Percentiles rank a stretch among this genome's conserved stretches.
Conservation (phyloP, 2,329 filamentous ascomycete genomes). For the Proliferodiscus dingleyae region DNA sequence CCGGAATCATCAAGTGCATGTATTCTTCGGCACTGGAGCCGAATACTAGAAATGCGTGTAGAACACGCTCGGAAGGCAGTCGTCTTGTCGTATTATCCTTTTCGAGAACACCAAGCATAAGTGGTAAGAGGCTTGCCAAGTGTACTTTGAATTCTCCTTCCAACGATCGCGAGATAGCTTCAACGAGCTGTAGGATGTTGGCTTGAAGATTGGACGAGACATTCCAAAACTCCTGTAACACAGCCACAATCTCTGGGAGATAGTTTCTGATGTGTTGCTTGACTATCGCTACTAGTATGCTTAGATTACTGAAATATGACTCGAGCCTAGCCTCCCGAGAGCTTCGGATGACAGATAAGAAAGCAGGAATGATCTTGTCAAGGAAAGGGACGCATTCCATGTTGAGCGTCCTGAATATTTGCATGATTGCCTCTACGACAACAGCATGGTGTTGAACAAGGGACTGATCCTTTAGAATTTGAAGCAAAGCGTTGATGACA, state of each 20-base stretch:
- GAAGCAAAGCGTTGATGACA: constrained; percentile 90
- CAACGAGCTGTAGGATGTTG: constrained; percentile 86
- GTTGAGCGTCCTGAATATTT: constrained; percentile 93
- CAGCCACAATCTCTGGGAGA: constrained; percentile 77
- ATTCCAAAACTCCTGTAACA: constrained; percentile 88
- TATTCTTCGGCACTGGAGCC: constrained; percentile 95
- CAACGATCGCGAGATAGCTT: constrained; percentile 87
- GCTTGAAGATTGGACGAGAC: constrained; percentile 74
- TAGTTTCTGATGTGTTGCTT: constrained; percentile 93
- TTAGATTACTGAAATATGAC: constrained; percentile 95
- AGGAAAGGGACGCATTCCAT: constrained; percentile 95
- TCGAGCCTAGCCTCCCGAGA: constrained; percentile 76
- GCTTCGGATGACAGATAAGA: constrained; percentile 80
- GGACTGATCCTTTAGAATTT: constrained; percentile 86
- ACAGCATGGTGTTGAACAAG: constrained; percentile 85
- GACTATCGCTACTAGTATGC: constrained; percentile 89
- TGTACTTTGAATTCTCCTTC: constrained; percentile 99
- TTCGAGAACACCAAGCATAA: constrained; percentile 93
- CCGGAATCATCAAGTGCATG: constrained; percentile 97
- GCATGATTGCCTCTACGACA: constrained; percentile 97
- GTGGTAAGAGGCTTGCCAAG: constrained; percentile 77
- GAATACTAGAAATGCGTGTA: constrained; percentile 94
- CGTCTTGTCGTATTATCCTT: constrained; percentile 72
- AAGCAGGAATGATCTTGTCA: constrained; percentile 88
- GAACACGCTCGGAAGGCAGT: constrained; percentile 79